Evolutionary conservation across 805 yeast genomes (phyloP).

Genomic region (Cyberlindnera saturnus): DNA sequence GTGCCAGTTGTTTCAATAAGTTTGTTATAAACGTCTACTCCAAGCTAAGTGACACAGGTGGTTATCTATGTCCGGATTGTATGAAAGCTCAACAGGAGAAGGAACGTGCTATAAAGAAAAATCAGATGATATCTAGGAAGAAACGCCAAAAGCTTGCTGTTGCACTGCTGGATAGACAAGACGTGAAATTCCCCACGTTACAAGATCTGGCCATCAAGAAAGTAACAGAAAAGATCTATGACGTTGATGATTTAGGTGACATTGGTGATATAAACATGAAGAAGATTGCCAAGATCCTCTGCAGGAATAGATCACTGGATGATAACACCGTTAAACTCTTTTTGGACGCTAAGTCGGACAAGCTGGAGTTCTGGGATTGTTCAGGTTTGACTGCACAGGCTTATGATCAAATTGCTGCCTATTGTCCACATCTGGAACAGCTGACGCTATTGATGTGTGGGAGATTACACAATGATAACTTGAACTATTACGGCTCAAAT

Average conservation of each 20-base stretch:
- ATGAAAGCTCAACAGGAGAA: conserved; percentile 37
- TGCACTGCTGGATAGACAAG: conserved; percentile 71
- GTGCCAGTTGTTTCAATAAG: conserved; percentile 55
- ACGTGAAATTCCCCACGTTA: conserved; percentile 56
- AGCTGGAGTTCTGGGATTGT: conserved; percentile 87
- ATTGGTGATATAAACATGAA: conserved; percentile 69
- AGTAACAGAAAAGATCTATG: conserved; percentile 61
- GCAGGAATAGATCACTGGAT: conserved; percentile 76
- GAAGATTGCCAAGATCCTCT: conserved; percentile 68
- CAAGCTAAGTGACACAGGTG: conserved; percentile 43
- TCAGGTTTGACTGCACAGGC: conserved; percentile 67
- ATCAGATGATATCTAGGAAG: conserved; percentile 61
- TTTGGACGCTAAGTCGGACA: conserved; percentile 49
- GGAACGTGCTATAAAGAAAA: conserved; percentile 38
- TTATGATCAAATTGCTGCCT: conserved; percentile 63
- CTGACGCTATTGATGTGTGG: conserved; percentile 89
- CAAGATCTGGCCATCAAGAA: conserved; percentile 77
- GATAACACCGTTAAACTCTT: conserved; percentile 70
- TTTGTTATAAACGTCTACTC: conserved; percentile 67
- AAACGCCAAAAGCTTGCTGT: conserved; percentile 76
- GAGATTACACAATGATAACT: conserved; percentile 71
- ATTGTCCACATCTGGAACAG: conserved; percentile 64
- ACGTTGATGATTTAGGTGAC: conserved; percentile 80
- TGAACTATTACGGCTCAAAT: conserved; percentile 56
- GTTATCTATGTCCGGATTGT: conserved; percentile 64